phyloP scores from a whole-genome alignment of 441 rosid species.

The Populus hybrid region DNA sequence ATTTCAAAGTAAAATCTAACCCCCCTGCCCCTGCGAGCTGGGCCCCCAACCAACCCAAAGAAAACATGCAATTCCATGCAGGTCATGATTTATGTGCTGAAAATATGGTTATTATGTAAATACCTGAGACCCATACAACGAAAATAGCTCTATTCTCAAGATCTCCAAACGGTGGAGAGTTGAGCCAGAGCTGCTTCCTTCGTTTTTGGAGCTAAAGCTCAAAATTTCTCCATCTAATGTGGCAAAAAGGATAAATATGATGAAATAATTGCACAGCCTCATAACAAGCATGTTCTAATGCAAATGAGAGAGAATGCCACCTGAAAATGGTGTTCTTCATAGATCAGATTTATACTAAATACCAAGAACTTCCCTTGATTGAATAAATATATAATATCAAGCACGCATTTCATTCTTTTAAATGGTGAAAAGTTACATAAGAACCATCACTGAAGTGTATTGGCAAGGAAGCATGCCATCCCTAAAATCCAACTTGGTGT shows the following conservation, averaged over 20 bases:
- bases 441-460: not conserved
- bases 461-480: not conserved
- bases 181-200: conserved; percentile 43
- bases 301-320: not conserved
- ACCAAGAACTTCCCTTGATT: not conserved
- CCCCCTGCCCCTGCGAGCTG: not conserved
- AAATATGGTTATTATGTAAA: conserved; percentile 23
- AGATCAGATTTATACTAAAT: not conserved
- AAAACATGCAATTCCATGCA: not conserved
- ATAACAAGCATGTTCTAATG: not conserved
- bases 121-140: conserved; percentile 79
- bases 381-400: not conserved
- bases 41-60: not conserved
- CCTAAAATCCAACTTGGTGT: not conserved
- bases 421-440: not conserved
- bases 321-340: not conserved
- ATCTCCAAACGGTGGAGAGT: conserved; percentile 73
- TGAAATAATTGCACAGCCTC: conserved; percentile 2
- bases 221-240: conserved; percentile 52
- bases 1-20: not conserved
- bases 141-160: conserved; percentile 72
- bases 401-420: not conserved
- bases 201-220: conserved; percentile 41
- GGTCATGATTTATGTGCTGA: conserved; percentile 4
- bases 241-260: conserved; percentile 14